Conservation (phyloP, 306 rosid genomes). For the Gastrolobium bilobum region DNA sequence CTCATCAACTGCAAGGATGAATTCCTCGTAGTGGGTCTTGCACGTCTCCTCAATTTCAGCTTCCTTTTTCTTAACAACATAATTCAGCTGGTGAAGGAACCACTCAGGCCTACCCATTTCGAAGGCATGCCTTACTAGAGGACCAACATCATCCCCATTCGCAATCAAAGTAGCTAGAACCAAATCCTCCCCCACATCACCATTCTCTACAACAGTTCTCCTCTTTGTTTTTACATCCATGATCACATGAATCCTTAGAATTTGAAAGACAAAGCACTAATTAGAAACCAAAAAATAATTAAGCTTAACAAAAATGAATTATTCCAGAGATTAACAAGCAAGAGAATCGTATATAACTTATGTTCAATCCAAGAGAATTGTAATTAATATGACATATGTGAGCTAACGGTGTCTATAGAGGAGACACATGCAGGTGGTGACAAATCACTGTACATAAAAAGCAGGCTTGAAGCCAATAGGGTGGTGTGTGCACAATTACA, state of each 20-base stretch:
- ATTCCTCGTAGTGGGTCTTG: conserved; percentile 94
- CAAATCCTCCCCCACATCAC: conserved; percentile 79
- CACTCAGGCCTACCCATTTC: conserved; percentile 83
- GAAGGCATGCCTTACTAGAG: conserved; percentile 92
- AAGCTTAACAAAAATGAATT: conserved; percentile 10
- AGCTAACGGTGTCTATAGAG: too few species aligned
- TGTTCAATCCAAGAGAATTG: too few species aligned
- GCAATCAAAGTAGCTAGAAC: conserved; percentile 76
- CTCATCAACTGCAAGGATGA: conserved; percentile 92
- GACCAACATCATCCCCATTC: conserved; percentile 87
- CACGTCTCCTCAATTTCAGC: conserved; percentile 93
- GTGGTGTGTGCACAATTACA: too few species aligned
- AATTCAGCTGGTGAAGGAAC: conserved; percentile 80
- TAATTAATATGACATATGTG: too few species aligned
- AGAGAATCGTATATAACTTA: not conserved
- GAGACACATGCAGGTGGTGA: too few species aligned
- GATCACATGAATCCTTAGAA: conserved; percentile 46
- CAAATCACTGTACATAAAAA: too few species aligned
- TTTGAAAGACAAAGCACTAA: conserved; percentile 20
- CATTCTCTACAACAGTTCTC: conserved; percentile 66
- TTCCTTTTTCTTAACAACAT: conserved; percentile 83
- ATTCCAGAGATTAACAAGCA: not conserved
- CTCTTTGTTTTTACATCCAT: conserved; percentile 79
- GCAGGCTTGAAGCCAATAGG: too few species aligned
- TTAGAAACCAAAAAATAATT: conserved; percentile 6